Base-by-base conservation (phyloP, 2,329 filamentous ascomycete genomes). In the Botryotinia narcissicola region DNA sequence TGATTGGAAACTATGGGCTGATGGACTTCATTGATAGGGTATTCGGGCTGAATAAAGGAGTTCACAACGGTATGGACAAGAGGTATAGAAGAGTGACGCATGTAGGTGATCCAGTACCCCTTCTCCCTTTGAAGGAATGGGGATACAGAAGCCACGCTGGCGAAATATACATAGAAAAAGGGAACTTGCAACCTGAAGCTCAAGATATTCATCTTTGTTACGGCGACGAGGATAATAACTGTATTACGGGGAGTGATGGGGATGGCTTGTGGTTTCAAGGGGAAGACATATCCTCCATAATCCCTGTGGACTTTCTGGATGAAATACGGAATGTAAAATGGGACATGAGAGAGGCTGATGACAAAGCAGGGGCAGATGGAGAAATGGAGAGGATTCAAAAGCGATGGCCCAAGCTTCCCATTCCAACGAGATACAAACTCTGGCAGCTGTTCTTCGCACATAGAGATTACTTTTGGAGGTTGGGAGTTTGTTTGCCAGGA, bases 391-490 rank as follows among this genome's bases (percentile, higher is more conserved):
- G 59, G 22, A 70, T 69, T 12, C 48, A 48, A 60, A 73, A 46
- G 74, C 75, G 37, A 22, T 70, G 32, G 46, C 32, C 42, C 35
- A 44, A 72, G 14, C 40, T 80, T 18, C 76, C 78, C 0, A 78
- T 80, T 51, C 77, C 78, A 80, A 87, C 77, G 79, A 82, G 88
- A 82, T 81, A 95, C 78, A 93, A 92, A 81, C 87, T 97, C n/a
- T 97, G 95, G 94, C 90, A 97, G 83, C 84, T 98, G 12, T 91
- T 98, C 80, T 97, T 97, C 82, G 93, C 95, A 1, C 96, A 99
- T 83, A 86, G 96, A 57, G 96, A 99, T 83, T 99, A 99, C 82
- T 98, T 99, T 83, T 97, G 94, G 93, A 87, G 96, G 73, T 82
- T 99, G 71, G 96, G 96, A 0, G 84, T 98, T 46, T 99, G 96